Evolutionary conservation across 192 early-diverging fungal genomes (phyloP), one percentile per base, ranked within the genome.

Genomic region (Ambispora gerdemannii): DNA sequence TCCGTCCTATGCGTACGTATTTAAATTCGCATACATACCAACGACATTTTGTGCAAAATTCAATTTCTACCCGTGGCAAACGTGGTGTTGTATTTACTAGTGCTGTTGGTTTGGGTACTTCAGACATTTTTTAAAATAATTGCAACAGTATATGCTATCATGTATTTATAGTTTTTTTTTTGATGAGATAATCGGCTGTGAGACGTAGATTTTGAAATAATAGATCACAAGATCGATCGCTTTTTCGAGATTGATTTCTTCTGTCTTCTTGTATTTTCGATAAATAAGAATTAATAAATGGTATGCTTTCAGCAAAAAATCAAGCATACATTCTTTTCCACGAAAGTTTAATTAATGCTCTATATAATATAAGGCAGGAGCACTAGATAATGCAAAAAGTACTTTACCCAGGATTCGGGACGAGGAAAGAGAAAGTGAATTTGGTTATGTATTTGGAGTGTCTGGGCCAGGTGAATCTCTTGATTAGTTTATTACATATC

Each of bases 391-490:
- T 76, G 94, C 96, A 53, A 80, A 91, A 72, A 89, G 89, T 66
- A 84, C 86, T 60, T 77, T 96, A 74, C 88, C 86, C 66, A 89
- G 84, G 72, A 94, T 99, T 61, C 84, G 90, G 65, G 96, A 98
- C 78, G 77, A 80, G 52, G 95, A 96, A 60, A 80, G 79, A 49
- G 97, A 98, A 77, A 85, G 83, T 47, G 84, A 85, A 32, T 93
- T 93, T 82, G 97, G 97, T 75, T 93, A 83, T 63, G 90, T 99
- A 35, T 99, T 84, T 77, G 96, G 92, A 28, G 96, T 99, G n/a
- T 98, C 97, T 33, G 97, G 97, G 38, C 97, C 97, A 65, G 96
- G 93, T 95, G 81, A 62, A 71, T 55, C 33, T 59, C 30, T 19
- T 43, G 64, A 36, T 50, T 15, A 51, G 22, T 35, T 38, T 17